Conservation (phyloP, 2,329 filamentous ascomycete genomes). For the Paecilomyces sp. region DNA sequence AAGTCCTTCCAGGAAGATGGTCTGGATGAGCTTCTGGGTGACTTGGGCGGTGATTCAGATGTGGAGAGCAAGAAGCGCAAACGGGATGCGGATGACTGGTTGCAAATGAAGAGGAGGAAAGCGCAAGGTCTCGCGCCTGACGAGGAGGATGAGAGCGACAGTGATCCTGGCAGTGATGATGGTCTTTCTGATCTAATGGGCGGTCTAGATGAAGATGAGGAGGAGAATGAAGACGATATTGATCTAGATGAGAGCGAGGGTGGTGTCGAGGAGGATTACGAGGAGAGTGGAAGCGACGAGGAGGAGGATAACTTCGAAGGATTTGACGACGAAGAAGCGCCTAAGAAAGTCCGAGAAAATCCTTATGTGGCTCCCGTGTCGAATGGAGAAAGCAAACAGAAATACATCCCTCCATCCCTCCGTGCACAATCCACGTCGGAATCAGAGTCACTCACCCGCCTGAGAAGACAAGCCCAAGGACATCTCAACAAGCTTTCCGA, state of each 20-base stretch:
- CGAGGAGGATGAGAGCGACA: slow-evolving; percentile 20
- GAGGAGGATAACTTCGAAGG: slow-evolving; percentile 31
- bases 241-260: slow-evolving; percentile 21
- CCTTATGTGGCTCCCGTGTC: slow-evolving; percentile 72
- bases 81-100: slow-evolving; percentile 57
- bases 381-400: slow-evolving; percentile 42
- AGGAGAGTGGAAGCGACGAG: slow-evolving; percentile 19
- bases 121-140: slow-evolving; percentile 28
- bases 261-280: slow-evolving; percentile 16
- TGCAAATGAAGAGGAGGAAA: slow-evolving; percentile 51
- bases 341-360: slow-evolving; percentile 63
- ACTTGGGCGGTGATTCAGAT: slow-evolving; percentile 50
- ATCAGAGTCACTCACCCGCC: slow-evolving; percentile 58
- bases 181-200: slow-evolving; percentile 15
- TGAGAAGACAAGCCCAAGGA: slow-evolving; percentile 78
- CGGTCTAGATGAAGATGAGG: slow-evolving; percentile 19
- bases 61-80: slow-evolving; percentile 49
- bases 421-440: slow-evolving; percentile 58
- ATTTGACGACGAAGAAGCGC: slow-evolving; percentile 29
- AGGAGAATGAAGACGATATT: slow-evolving; percentile 22
- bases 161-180: slow-evolving; percentile 24
- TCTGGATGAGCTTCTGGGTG: slow-evolving; percentile 68
- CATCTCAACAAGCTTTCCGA: slow-evolving; percentile 90
- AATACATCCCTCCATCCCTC: slow-evolving; percentile 86
- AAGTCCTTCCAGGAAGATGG: slow-evolving; percentile 76